A percentile compares a stretch with the other conserved stretches of the same genome.
phyloP scores from a whole-genome alignment of 306 rosid genomes.

The Benincasa hispida region DNA sequence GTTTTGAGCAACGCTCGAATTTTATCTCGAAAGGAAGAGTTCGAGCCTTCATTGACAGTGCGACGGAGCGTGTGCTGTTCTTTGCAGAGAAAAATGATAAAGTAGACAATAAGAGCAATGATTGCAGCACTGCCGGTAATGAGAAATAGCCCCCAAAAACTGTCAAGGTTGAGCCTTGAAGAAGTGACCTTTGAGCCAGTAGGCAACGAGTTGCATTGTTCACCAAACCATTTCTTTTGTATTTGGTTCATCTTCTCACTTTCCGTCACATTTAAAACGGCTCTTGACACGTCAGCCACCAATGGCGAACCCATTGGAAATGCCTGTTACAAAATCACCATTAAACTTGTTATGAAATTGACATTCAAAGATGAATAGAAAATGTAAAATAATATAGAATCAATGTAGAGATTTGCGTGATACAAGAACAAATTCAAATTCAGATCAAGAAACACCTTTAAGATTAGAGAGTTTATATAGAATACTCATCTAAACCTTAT shows the following conservation, averaged over 20 bases:
- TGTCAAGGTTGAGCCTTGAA: conserved; percentile 28
- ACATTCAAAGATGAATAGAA: too few species aligned
- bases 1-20: conserved; percentile 5
- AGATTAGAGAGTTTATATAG: too few species aligned
- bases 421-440: too few species aligned
- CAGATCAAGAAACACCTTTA: too few species aligned
- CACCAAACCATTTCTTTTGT: conserved; percentile 28
- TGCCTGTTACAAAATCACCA: neutral
- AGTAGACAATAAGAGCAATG: conserved; percentile 17
- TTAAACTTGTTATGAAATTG: too few species aligned
- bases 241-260: conserved; percentile 33
- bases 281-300: conserved; percentile 36
- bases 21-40: conserved; percentile 16
- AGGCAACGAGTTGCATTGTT: conserved; percentile 9
- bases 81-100: conserved; percentile 15
- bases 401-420: too few species aligned
- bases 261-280: conserved; percentile 36
- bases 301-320: conserved; percentile 41
- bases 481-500: too few species aligned
- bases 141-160: conserved; percentile 51
- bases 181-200: conserved; percentile 19
- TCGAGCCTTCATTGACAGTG: neutral
- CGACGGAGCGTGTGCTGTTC: conserved; percentile 9
- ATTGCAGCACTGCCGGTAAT: conserved; percentile 22
- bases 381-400: too few species aligned